Conservation (phyloP, 805 yeast species). For the Myxozyma udenii region DNA sequence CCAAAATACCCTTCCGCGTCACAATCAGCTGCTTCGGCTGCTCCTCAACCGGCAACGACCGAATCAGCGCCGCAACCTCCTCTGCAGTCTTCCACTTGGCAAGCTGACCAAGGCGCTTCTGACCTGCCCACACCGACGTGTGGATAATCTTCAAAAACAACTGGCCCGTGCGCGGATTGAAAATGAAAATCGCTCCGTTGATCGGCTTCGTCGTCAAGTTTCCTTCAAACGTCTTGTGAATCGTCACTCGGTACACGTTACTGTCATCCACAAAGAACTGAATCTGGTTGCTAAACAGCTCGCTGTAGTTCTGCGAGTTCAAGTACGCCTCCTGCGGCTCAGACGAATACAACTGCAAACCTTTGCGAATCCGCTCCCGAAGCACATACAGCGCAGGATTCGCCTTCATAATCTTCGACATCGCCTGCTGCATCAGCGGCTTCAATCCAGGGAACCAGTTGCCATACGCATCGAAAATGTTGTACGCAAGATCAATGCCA, state of each 20-base stretch:
- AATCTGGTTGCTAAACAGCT: conserved; percentile 64
- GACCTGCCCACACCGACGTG: conserved; percentile 96
- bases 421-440: conserved; percentile 82
- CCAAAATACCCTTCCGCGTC: conserved; percentile 84
- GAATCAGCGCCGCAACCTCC: conserved; percentile 85
- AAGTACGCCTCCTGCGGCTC: conserved; percentile 90
- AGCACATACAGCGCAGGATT: conserved; percentile 90
- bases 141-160: conserved; percentile 84
- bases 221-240: conserved; percentile 89
- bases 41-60: conserved; percentile 88
- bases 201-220: conserved; percentile 87
- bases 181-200: conserved; percentile 86
- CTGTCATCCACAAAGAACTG: conserved; percentile 90
- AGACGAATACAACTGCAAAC: conserved; percentile 86
- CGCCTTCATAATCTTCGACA: conserved; percentile 90
- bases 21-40: conserved; percentile 91
- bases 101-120: conserved; percentile 84
- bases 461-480: conserved; percentile 94
- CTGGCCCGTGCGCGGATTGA: conserved; percentile 90
- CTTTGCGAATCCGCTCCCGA: conserved; percentile 91
- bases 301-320: conserved; percentile 86
- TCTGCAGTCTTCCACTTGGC: conserved; percentile 99
- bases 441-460: conserved; percentile 97
- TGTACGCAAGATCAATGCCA: conserved; percentile 90
- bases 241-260: conserved; percentile 88